Evolutionary conservation across 2,329 filamentous ascomycete species (phyloP), one percentile per base, ranked within the genome.

Genomic region (Fusarium xylarioides): DNA sequence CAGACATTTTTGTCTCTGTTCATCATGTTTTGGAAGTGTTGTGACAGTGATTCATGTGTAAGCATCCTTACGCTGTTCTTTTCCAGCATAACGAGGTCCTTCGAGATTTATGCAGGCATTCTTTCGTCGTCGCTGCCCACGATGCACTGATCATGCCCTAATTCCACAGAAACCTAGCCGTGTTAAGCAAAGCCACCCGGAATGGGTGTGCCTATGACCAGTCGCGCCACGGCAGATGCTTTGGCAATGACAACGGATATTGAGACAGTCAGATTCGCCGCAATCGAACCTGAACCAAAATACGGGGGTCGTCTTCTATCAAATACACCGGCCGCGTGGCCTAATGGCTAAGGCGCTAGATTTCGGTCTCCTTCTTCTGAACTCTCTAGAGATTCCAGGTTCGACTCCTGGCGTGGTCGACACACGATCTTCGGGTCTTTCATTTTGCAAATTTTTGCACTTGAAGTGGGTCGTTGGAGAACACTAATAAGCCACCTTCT

Each of bases 311-410:
- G 0, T 14, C 0, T 19, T 26, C 11, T 21, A 21, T 15, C 11
- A 18, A 64, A 19, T 7, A 3, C 19, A 50, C 30, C 28, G 67
- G 67, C 67, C 67, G 67, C 67, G 67, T 70, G 65, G 67, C 67
- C 67, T 70, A 70, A 70, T 70, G 67, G 65, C 59, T 70, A 70
- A 70, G 67, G 67, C 67, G 67, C 65, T 64, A 70, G 65, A 70
- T 70, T 70, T 70, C 67, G 67, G 67, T 70, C 59, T 46, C 28
- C 19, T 26, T 46, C 35, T n/a, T 34, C 64, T 68, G 58, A 69
- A 69, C 26, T 21, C 67, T 70, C 65, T 70, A 70, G 67, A 70
- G 67, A 70, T 70, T 70, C 67, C 67, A 70, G 67, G 67, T 70
- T 70, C 67, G 65, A 70, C 61, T 70, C 67, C 67, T 70, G 67